Evolutionary conservation across 139 green algal genomes (phyloP), one percentile per base, ranked within the genome.

Genomic region (Coelastrella sp.): DNA sequence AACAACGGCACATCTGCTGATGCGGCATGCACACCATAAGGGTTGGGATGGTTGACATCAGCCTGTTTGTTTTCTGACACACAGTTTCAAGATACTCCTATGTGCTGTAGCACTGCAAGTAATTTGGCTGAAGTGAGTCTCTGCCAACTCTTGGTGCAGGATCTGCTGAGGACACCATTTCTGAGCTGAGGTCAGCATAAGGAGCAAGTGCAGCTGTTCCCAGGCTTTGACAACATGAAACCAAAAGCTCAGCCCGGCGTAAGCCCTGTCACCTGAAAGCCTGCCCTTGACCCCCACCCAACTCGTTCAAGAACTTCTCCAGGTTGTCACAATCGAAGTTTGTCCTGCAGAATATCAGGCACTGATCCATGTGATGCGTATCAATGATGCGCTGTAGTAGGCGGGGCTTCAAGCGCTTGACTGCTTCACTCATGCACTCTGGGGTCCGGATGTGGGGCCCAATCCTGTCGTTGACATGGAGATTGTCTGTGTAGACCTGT

Each of bases 251-350:
- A 49, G 35, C 35, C 1, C 35, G 35, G 35, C 35, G 35, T 3
- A 49, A 49, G 35, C 35, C 35, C 35, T 49, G 14, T 76, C 68
- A 76, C 68, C 68, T 76, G 74, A 80, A 80, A 57, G 75, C 60
- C 8, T 17, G 63, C 49, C 85, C 90, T 24, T 76, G 68, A 35
- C 63, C 68, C 7, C 82, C 92, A n/a, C 83, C 91, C 73, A 96
- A 82, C 7, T 88, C 56, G 82, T 95, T 94, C 7, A 97, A 83
- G 92, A 97, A 98, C 6, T 78, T 84, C 89, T 98, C 95, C 76
- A 98, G 89, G 83, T 97, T 95, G 92, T 97, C 95, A 92, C 94
- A 97, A 91, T 98, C 96, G 84, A 95, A 93, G 82, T 98, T 98
- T 79, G 96, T 97, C 56, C 96, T 92, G 65, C 89, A 92, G 75